phyloP scores from a whole-genome alignment of 2,329 filamentous ascomycete genomes.

The Leptodontidium sp. region DNA sequence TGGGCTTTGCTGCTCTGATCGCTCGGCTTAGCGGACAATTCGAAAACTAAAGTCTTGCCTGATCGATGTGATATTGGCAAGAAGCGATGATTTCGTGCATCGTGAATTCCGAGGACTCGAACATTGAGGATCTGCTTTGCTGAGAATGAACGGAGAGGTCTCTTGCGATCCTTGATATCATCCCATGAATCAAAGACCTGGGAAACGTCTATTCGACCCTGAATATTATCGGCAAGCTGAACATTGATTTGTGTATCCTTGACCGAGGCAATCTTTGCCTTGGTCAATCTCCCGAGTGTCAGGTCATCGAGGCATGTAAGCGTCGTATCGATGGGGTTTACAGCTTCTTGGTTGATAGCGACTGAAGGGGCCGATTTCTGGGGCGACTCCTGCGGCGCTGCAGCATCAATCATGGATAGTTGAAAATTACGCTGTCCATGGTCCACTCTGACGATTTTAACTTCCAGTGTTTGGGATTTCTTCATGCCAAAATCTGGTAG shows the following conservation, averaged over 20 bases:
- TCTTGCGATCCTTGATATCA: slow-evolving; percentile 82
- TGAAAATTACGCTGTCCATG: slow-evolving; percentile 73
- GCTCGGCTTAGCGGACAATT: slow-evolving; percentile 83
- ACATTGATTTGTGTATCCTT: slow-evolving; percentile 95
- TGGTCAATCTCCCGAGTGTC: slow-evolving; percentile 73
- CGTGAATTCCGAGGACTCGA: slow-evolving; percentile 85
- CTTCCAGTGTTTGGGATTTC: slow-evolving; percentile 77
- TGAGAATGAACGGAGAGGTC: slow-evolving; percentile 78
- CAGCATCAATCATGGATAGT: slow-evolving; percentile 63
- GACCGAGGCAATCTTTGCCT: slow-evolving; percentile 81
- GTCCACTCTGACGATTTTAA: slow-evolving; percentile 78
- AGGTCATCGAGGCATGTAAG: slow-evolving; percentile 76
- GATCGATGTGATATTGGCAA: slow-evolving; percentile 88
- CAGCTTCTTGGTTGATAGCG: slow-evolving; percentile 51
- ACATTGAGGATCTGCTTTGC: slow-evolving; percentile 76
- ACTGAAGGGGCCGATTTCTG: slow-evolving; percentile 44
- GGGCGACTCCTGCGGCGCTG: slow-evolving; percentile 56
- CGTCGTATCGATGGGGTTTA: slow-evolving; percentile 70
- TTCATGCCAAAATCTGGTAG: slow-evolving; percentile 81
- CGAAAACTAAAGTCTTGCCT: slow-evolving; percentile 80
- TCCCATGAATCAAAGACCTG: slow-evolving; percentile 91
- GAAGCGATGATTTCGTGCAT: slow-evolving; percentile 89
- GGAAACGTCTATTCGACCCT: slow-evolving; percentile 92
- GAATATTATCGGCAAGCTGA: slow-evolving; percentile 82
- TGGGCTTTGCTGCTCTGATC: slow-evolving; percentile 60